Conservation (phyloP, 2,329 filamentous ascomycete genomes). For the Xylaria sp. region DNA sequence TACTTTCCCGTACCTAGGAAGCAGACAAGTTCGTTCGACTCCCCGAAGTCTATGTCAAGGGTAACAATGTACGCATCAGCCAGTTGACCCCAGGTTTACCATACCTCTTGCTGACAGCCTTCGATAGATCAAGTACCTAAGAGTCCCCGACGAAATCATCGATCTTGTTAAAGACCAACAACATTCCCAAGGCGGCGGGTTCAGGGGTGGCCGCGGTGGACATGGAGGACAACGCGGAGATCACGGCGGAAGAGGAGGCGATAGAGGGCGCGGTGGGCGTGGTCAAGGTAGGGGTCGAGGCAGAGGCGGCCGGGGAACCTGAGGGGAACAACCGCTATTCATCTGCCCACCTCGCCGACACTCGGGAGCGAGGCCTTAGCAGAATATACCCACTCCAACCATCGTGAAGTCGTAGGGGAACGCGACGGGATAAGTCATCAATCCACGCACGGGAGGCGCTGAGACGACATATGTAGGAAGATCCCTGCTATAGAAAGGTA, state of each 20-base stretch:
- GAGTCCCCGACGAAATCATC: constrained; percentile 95
- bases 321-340: constrained; percentile 22
- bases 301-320: constrained; percentile 47
- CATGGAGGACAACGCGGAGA: constrained; percentile 56
- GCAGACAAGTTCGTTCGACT: constrained; percentile 92
- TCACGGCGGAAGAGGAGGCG: constrained; percentile 61
- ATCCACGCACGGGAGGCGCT: background rate
- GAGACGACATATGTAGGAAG: background rate
- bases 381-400: background rate
- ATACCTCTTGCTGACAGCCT: constrained; percentile 30
- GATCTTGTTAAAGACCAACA: constrained; percentile 94
- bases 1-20: constrained; percentile 60
- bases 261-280: constrained; percentile 61
- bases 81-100: constrained; percentile 15
- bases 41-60: constrained; percentile 93
- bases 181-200: constrained; percentile 65
- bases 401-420: background rate
- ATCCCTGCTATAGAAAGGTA: constrained; percentile 7
- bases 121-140: constrained; percentile 91
- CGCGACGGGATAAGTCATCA: background rate
- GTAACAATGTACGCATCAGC: constrained; percentile 80
- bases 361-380: background rate
- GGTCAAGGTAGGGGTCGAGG: constrained; percentile 55
- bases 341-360: constrained; percentile 1
- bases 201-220: constrained; percentile 69